Percentiles rank a stretch among this genome's conserved stretches.
phyloP scores from a whole-genome alignment of 129 eudicot species.

The Tagetes erecta region DNA sequence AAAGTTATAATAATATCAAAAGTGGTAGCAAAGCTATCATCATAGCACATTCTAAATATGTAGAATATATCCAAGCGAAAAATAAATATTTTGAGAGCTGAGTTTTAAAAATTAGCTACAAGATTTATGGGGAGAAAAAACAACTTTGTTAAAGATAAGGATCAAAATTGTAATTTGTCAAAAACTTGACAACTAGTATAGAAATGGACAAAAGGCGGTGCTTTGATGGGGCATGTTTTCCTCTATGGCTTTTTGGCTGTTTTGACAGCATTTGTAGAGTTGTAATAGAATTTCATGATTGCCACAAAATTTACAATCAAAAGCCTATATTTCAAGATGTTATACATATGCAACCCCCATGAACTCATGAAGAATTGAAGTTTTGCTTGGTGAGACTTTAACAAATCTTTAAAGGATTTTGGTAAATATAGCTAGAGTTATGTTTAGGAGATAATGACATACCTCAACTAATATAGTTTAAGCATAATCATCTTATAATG shows the following conservation, averaged over 20 bases:
- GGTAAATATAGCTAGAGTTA: background rate
- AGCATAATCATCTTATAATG: background rate
- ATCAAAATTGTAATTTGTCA: background rate
- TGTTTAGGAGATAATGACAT: background rate
- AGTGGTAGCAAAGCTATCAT: background rate
- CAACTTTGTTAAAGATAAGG: background rate
- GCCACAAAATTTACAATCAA: background rate
- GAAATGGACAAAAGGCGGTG: background rate
- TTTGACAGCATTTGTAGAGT: background rate
- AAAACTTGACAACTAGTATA: slow-evolving; percentile 1
- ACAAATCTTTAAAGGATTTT: background rate
- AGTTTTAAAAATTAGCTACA: background rate
- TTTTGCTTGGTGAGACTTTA: background rate
- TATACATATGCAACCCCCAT: background rate
- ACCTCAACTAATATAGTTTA: too few relatives aligned
- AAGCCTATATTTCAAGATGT: background rate
- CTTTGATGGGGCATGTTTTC: background rate
- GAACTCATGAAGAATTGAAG: background rate
- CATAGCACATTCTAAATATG: background rate
- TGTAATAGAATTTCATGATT: background rate
- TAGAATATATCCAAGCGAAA: too few relatives aligned
- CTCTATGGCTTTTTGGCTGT: background rate
- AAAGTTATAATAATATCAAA: background rate
- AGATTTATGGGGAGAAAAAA: background rate
- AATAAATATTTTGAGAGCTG: too few relatives aligned